Conservation (phyloP, 768 basidiomycete species). For the Leccinum sublutescens region DNA sequence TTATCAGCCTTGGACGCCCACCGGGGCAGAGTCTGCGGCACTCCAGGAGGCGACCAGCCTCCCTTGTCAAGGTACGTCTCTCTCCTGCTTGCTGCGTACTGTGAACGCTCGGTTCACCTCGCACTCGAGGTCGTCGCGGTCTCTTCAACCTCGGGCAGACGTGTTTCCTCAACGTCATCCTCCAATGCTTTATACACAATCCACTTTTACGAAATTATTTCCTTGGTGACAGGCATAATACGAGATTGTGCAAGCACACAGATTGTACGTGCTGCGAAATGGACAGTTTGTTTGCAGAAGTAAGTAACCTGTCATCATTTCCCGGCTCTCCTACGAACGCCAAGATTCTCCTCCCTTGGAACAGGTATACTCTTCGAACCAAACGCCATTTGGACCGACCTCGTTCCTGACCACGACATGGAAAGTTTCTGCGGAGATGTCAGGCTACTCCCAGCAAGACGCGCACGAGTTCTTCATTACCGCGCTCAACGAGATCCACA, state of each 20-base stretch:
- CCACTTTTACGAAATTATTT: constrained; percentile 88
- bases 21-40: constrained; percentile 37
- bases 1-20: constrained; percentile 51
- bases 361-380: constrained; percentile 57
- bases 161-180: constrained; percentile 89
- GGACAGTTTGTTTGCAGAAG: constrained; percentile 82
- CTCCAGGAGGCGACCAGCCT: constrained; percentile 51
- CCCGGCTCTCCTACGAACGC: neutral
- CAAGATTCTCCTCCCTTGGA: no score
- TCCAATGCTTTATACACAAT: constrained; percentile 88
- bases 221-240: constrained; percentile 87
- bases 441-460: constrained; percentile 94
- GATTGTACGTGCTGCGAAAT: constrained; percentile 92
- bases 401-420: constrained; percentile 83
- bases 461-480: constrained; percentile 88
- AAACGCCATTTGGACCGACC: constrained; percentile 72
- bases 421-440: constrained; percentile 73
- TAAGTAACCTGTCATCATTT: constrained; percentile 22
- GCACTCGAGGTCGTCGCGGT: constrained; percentile 66
- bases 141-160: constrained; percentile 89
- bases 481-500: constrained; percentile 84
- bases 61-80: constrained; percentile 67
- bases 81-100: neutral
- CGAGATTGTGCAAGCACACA: constrained; percentile 59
- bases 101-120: constrained; percentile 2